phyloP scores from a whole-genome alignment of 495 filamentous ascomycete species.

The Cryomyces minteri region DNA sequence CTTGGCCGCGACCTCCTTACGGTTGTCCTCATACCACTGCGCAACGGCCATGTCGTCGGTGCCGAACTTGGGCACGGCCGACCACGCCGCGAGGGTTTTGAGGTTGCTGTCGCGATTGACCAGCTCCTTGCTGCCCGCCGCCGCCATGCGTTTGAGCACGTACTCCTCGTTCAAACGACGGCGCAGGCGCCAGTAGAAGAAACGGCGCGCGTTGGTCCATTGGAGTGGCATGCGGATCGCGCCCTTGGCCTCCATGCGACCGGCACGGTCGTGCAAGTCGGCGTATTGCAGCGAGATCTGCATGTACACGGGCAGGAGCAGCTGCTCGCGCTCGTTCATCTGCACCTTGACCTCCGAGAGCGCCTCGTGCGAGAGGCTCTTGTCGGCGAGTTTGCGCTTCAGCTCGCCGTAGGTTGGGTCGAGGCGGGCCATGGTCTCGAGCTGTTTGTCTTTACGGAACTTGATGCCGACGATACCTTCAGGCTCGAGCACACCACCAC shows the following conservation, averaged over 20 bases:
- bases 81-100: slow-evolving; percentile 59
- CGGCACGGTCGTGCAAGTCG: slow-evolving; percentile 91
- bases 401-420: slow-evolving; percentile 69
- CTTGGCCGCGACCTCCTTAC: slow-evolving; percentile 58
- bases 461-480: slow-evolving; percentile 98
- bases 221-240: slow-evolving; percentile 66
- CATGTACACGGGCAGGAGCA: slow-evolving; percentile 76
- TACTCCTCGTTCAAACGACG: slow-evolving; percentile 92
- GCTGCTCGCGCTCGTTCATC: slow-evolving; percentile 75
- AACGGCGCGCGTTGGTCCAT: slow-evolving; percentile 84
- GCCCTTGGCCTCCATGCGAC: slow-evolving; percentile 95
- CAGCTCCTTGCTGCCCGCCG: slow-evolving; percentile 26
- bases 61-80: slow-evolving; percentile 50
- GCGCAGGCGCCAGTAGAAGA: slow-evolving; percentile 99
- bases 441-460: slow-evolving; percentile 90
- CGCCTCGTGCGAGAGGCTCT: slow-evolving; percentile 50
- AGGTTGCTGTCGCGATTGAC: slow-evolving; percentile 30
- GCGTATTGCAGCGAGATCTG: slow-evolving; percentile 92
- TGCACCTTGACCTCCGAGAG: slow-evolving; percentile 60
- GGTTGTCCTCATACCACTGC: slow-evolving; percentile 95
- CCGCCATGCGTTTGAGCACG: slow-evolving; percentile 71
- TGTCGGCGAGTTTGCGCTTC: slow-evolving; percentile 54
- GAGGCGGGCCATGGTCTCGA: slow-evolving; percentile 93
- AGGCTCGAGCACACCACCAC: slow-evolving; percentile 92
- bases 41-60: slow-evolving; percentile 66